Percentiles rank a stretch among this genome's conserved stretches.
phyloP scores from a whole-genome alignment of 208 protist genomes.

The Lotmaria passim region DNA sequence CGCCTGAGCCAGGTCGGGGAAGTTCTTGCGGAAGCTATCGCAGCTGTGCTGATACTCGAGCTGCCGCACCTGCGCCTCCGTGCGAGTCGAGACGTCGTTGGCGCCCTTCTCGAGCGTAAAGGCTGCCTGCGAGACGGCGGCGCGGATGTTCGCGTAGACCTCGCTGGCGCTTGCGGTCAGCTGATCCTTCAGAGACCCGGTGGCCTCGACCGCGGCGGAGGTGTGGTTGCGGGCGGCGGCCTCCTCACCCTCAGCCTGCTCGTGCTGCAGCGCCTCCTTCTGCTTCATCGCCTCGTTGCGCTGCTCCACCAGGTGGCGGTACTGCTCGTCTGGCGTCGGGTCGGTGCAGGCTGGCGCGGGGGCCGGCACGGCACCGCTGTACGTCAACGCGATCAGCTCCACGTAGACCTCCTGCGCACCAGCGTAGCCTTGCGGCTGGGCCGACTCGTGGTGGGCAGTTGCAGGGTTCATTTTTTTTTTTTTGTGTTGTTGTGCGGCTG shows the following conservation, averaged over 20 bases:
- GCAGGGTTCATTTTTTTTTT: neutral
- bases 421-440: neutral
- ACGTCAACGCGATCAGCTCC: constrained; percentile 49
- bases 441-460: too few relatives aligned
- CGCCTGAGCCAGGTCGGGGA: constrained; percentile 51
- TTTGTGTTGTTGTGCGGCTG: constrained; percentile 6
- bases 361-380: constrained; percentile 55
- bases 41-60: constrained; percentile 57
- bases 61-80: constrained; percentile 64
- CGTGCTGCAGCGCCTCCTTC: constrained; percentile 26
- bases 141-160: constrained; percentile 31
- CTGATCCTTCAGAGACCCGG: constrained; percentile 28
- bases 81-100: constrained; percentile 47
- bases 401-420: constrained; percentile 32
- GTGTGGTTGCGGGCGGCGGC: neutral
- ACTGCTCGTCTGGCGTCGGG: constrained; percentile 80
- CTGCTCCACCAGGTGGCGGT: constrained; percentile 34
- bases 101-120: constrained; percentile 58
- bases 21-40: constrained; percentile 64
- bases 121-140: constrained; percentile 41
- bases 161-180: constrained; percentile 23
- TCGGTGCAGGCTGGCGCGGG: constrained; percentile 62
- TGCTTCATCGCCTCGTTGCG: constrained; percentile 38
- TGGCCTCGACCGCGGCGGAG: constrained; percentile 8
- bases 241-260: constrained; percentile 9